Evolutionary conservation across 1,284 basidiomycete species (phyloP).

Genomic region (Tilletia walkeri): DNA sequence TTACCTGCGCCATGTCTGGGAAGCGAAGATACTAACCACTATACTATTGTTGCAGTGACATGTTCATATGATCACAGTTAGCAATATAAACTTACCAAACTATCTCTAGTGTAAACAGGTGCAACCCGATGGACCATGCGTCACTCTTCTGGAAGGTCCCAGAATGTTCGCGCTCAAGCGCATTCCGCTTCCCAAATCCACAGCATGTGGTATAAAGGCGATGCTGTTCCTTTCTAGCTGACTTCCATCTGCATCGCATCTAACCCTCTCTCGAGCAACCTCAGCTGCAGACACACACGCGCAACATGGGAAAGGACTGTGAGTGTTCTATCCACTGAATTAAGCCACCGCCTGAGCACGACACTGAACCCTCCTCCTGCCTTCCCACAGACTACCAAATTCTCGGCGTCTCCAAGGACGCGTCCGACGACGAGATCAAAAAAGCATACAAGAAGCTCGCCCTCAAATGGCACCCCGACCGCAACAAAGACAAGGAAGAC

Average conservation of each 20-base stretch:
- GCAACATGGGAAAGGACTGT: constrained; percentile 14
- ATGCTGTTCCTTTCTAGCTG: too few species aligned
- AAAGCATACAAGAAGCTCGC: constrained; percentile 60
- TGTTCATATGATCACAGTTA: too few species aligned
- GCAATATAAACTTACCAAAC: too few species aligned
- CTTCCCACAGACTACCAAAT: constrained; percentile 24
- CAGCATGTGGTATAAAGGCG: too few species aligned
- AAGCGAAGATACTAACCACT: constrained; percentile 12
- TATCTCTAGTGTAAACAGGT: too few species aligned
- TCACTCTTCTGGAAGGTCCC: too few species aligned
- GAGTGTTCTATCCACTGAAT: background rate
- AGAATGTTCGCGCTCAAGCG: too few species aligned
- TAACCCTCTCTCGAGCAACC: too few species aligned
- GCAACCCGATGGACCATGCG: too few species aligned
- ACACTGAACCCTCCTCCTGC: background rate
- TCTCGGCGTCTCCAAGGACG: constrained; percentile 49
- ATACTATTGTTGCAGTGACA: background rate
- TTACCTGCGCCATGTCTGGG: background rate
- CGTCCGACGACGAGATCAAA: constrained; percentile 52
- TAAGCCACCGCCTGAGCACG: background rate
- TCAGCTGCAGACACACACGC: too few species aligned
- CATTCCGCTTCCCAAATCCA: too few species aligned
- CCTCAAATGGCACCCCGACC: constrained; percentile 87
- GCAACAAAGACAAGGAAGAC: constrained; percentile 75
- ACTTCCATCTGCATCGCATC: too few species aligned